Conservation (phyloP, 129 eudicot genomes). For the Arctium lappa region DNA sequence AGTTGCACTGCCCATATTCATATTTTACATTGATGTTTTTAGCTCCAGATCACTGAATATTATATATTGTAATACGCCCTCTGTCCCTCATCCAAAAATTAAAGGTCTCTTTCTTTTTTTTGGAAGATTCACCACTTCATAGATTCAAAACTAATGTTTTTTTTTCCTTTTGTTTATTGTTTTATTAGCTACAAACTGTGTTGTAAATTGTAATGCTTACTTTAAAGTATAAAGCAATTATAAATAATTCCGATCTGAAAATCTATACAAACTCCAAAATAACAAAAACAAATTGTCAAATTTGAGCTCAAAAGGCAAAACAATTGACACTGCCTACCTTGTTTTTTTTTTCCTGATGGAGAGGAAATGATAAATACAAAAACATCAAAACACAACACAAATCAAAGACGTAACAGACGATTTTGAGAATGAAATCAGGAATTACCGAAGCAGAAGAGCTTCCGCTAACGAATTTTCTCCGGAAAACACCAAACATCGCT, state of each 20-base stretch:
- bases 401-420: neutral
- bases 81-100: neutral
- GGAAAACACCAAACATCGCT: constrained; percentile 54
- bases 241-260: neutral
- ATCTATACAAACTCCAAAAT: neutral
- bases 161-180: neutral
- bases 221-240: too few relatives aligned
- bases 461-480: constrained; percentile 50
- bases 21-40: neutral
- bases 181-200: constrained; percentile 5
- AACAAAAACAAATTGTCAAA: neutral
- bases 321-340: neutral
- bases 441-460: constrained; percentile 52
- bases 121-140: neutral
- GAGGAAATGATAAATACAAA: neutral
- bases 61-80: neutral
- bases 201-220: neutral
- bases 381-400: neutral
- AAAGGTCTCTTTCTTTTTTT: neutral
- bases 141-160: neutral
- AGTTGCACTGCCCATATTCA: neutral
- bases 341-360: constrained; percentile 1
- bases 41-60: constrained; percentile 1
- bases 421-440: neutral
- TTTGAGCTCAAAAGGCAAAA: constrained; percentile 5